These are phyloP conservation scores for Millerozyma miso DNA, from an alignment of 805 yeast species.

Conservation along the genomic window DNA sequence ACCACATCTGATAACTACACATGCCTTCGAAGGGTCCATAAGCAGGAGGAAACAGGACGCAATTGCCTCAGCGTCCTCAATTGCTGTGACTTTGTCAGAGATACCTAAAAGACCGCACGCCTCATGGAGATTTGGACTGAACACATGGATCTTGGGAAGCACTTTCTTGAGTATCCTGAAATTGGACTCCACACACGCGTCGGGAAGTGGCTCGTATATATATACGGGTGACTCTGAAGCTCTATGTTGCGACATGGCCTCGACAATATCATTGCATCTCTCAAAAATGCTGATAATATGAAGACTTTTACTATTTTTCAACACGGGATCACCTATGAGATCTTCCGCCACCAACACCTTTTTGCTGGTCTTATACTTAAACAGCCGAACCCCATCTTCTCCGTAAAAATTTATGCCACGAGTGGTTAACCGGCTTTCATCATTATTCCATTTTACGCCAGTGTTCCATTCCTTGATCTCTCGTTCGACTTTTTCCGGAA, in stretches of 20 bases:
- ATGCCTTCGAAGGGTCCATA: slow-evolving; percentile 29
- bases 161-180: slow-evolving; percentile 25
- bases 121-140: slow-evolving; percentile 85
- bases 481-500: slow-evolving; percentile 46
- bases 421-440: slow-evolving; percentile 57
- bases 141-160: slow-evolving; percentile 47
- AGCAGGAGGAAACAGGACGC: slow-evolving; percentile 39
- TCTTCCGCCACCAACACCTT: slow-evolving; percentile 56
- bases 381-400: slow-evolving; percentile 49
- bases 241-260: slow-evolving; percentile 21
- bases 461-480: slow-evolving; percentile 59
- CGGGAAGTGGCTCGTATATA: slow-evolving; percentile 88
- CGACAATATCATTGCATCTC: slow-evolving; percentile 49
- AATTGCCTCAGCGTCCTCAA: slow-evolving; percentile 37
- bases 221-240: slow-evolving; percentile 31
- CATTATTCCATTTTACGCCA: slow-evolving; percentile 53
- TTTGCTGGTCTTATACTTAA: slow-evolving; percentile 61
- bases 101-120: slow-evolving; percentile 60
- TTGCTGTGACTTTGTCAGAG: slow-evolving; percentile 37
- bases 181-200: slow-evolving; percentile 55
- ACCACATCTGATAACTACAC: slow-evolving; percentile 74
- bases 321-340: slow-evolving; percentile 33
- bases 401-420: slow-evolving; percentile 78
- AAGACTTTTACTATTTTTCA: slow-evolving; percentile 40
- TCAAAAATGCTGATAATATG: slow-evolving; percentile 76